Base-by-base conservation (phyloP, 2,329 filamentous ascomycete genomes). In the Teratosphaeria nubilosa region DNA sequence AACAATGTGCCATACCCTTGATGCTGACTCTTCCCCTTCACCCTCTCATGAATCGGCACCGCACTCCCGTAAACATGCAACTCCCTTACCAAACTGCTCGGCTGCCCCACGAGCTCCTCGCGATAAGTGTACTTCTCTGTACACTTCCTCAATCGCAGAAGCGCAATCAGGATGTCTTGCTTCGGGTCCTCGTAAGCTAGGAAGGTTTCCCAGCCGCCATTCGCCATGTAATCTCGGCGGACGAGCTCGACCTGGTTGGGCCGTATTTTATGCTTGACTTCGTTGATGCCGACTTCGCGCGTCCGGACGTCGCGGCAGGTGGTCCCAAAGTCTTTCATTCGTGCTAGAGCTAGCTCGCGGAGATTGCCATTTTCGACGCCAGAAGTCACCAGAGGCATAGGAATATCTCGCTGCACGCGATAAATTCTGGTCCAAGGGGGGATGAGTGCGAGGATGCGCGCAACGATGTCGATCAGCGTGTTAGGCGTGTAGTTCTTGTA, bases 401-500 rank as follows among this genome's bases (percentile, higher is more conserved):
- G 94, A 59, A 99, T 99, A 75, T 99, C 94, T 72, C 94, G 86
- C 77, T 99, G 94, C 0, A 99, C 94, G 60, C 94, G 90, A 77
- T 99, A 99, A 69, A 99, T 99, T 62, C 94, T 86, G 0, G 95
- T 99, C 94, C 94, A 99, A 1, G 94, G 94, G 1, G 94, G 94
- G 0, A 99, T 87, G 2, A 99, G 80, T 0, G 94, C 94, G 62
- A 99, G 78, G 56, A 99, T 99, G n/a, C 94, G 85, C 3, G 94
- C 95, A 0, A 99, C 91, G 16, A 99, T 84, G 71, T 99, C 94
- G 61, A 99, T 90, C 34, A 99, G 82, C 0, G 90, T 92, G 72
- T 99, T 99, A 3, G 94, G 95, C 0, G 94, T 99, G 75, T 99
- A 99, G 73, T 99, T 99, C 75, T 96, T 94, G 76, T 97, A 99